Evolutionary conservation across 225 moss, liverwort and hornwort species (phyloP).

Genomic region (Takakia lepidozioides): DNA sequence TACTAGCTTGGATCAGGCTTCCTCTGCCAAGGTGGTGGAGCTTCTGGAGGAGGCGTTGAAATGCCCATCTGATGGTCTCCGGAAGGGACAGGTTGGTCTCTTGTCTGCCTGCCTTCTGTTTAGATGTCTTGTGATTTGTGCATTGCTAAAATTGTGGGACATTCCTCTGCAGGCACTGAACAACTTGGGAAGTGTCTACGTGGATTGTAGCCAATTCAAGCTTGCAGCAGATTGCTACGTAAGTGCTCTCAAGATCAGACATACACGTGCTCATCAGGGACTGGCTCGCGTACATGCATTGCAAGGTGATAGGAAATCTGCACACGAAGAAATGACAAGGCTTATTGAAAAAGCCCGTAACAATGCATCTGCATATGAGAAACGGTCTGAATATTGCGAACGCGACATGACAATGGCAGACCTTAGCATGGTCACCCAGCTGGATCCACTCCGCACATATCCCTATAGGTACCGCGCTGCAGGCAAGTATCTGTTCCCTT

Average conservation of each 20-base stretch:
- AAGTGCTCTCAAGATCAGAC: slow-evolving; percentile 93
- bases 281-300: slow-evolving; percentile 90
- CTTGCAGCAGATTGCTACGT: slow-evolving; percentile 93
- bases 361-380: slow-evolving; percentile 98
- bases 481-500: slow-evolving; percentile 42
- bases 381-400: slow-evolving; percentile 96
- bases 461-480: slow-evolving; percentile 98
- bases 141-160: too few species aligned
- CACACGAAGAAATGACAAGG: slow-evolving; percentile 97
- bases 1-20: slow-evolving; percentile 94
- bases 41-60: slow-evolving; percentile 95
- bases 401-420: slow-evolving; percentile 98
- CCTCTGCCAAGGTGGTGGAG: slow-evolving; percentile 96
- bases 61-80: slow-evolving; percentile 97
- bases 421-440: slow-evolving; percentile 82
- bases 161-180: slow-evolving; percentile 75
- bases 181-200: slow-evolving; percentile 97
- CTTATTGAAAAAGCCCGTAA: slow-evolving; percentile 97
- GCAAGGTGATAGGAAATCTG: slow-evolving; percentile 85
- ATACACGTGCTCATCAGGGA: slow-evolving; percentile 98
- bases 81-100: slow-evolving; percentile 82
- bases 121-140: too few species aligned
- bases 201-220: slow-evolving; percentile 91
- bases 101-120: too few species aligned
- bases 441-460: slow-evolving; percentile 94